phyloP scores from a whole-genome alignment of 2,329 filamentous ascomycete genomes.

The Fusarium poae region DNA sequence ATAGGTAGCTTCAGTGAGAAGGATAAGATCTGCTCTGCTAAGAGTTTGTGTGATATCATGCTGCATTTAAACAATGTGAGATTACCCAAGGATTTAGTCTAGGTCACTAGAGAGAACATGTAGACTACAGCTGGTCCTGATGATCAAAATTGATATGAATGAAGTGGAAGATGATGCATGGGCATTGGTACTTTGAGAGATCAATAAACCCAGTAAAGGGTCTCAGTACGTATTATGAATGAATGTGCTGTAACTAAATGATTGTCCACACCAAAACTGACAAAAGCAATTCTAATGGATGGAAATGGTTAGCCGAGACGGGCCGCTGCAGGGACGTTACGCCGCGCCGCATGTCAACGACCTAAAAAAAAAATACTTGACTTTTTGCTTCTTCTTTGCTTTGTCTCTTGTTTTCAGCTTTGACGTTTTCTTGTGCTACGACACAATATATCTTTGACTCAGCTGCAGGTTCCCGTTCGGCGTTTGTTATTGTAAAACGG shows the following conservation, averaged over 20 bases:
- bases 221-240: neutral
- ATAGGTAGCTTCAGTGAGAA: conserved; percentile 36
- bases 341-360: conserved; percentile 12
- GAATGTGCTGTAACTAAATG: no score
- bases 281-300: neutral
- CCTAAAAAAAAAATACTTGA: neutral
- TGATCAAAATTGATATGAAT: neutral
- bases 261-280: neutral
- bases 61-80: conserved; percentile 30
- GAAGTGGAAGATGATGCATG: neutral
- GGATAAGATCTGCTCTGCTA: conserved; percentile 3
- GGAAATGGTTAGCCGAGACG: conserved; percentile 42
- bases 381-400: conserved; percentile 5
- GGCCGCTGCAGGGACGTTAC: conserved; percentile 46
- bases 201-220: neutral
- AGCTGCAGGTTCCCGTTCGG: neutral
- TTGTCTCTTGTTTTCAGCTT: conserved; percentile 1
- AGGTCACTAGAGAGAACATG: neutral
- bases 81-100: conserved; percentile 20
- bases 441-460: neutral
- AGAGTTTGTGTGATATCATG: conserved; percentile 40
- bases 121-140: conserved; percentile 27
- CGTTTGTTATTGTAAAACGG: neutral
- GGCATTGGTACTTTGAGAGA: neutral
- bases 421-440: neutral